Evolutionary conservation across 2,329 filamentous ascomycete species (phyloP), one percentile per base, ranked within the genome.

Genomic region (Fusarium tricinctum): DNA sequence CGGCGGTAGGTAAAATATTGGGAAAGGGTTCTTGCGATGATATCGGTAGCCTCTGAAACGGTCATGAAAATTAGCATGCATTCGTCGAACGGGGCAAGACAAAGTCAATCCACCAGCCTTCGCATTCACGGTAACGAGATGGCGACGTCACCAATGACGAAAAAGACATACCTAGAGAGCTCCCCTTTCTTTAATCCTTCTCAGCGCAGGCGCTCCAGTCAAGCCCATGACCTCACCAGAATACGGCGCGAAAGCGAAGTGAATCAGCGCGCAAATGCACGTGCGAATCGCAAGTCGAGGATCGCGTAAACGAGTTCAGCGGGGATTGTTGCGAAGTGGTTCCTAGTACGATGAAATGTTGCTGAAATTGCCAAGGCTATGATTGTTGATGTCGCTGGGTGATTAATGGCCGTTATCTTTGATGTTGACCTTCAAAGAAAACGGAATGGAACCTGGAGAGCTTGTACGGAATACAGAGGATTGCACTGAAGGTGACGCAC

Each of bases 221-320:
- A 77, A 77, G 75, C 76, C 75, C 78, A 80, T 80, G 76, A 76
- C 78, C 77, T 75, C 68, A 49, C 69, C 56, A 56, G 52, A 53
- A 48, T 38, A 58, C 35, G 50, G 54, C 58, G 55, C 44, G 57
- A 54, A 63, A 63, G 63, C 56, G 65, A 70, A 63, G 43, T 39
- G 43, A 60, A 30, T 46, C 57, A 58, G 58, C 53, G 60, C 52
- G 63, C 62, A 32, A 33, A 45, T 23, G 22, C 59, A 66, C 66
- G 65, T 55, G 58, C 47, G 42, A 63, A 42, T 68, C 56, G 67
- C 51, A 58, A 39, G 53, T 19, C 22, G n/a, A 43, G 47, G 46
- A 51, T 58, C 44, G 55, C 55, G 68, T 56, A 22, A 26, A 39
- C 44, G 15, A 53, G 40, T 26, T 35, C 68, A 70, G 69, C 71